A percentile compares a stretch with the other conserved stretches of the same genome.
Conservation (phyloP, 805 yeast species). For the Metschnikowia gruessii region DNA sequence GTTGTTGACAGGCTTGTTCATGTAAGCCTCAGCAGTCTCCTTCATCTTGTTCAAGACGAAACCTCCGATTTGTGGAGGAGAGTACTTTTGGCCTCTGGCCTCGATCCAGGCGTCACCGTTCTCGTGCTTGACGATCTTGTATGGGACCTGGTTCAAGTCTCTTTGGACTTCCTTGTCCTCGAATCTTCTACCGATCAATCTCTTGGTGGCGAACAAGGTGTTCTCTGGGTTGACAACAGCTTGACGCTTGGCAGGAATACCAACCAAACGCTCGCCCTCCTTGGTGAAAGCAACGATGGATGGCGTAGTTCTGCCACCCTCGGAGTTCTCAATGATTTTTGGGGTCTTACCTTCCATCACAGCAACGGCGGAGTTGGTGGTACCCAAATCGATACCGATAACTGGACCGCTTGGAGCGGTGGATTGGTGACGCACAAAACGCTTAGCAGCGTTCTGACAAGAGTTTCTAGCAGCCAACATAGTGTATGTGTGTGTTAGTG, state of each 20-base stretch:
- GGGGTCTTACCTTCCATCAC: conserved; percentile 77
- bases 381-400: conserved; percentile 83
- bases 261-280: conserved; percentile 80
- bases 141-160: conserved; percentile 84
- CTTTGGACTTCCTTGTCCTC: conserved; percentile 87
- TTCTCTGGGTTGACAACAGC: conserved; percentile 93
- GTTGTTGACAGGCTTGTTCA: conserved; percentile 82
- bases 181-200: conserved; percentile 91
- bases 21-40: conserved; percentile 93
- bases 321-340: conserved; percentile 73
- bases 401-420: conserved; percentile 47
- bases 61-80: conserved; percentile 96
- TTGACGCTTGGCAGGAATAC: conserved; percentile 95
- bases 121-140: conserved; percentile 82
- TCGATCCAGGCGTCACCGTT: conserved; percentile 97
- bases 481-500: conserved; percentile 1
- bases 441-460: conserved; percentile 37
- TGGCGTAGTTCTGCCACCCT: conserved; percentile 71
- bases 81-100: conserved; percentile 82
- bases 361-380: conserved; percentile 89
- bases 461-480: conserved; percentile 46
- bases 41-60: conserved; percentile 93
- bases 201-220: conserved; percentile 91
- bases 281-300: conserved; percentile 93
- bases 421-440: conserved; percentile 26